Conservation (phyloP, 2,329 filamentous ascomycete species). For the Cercospora nicotianae region DNA sequence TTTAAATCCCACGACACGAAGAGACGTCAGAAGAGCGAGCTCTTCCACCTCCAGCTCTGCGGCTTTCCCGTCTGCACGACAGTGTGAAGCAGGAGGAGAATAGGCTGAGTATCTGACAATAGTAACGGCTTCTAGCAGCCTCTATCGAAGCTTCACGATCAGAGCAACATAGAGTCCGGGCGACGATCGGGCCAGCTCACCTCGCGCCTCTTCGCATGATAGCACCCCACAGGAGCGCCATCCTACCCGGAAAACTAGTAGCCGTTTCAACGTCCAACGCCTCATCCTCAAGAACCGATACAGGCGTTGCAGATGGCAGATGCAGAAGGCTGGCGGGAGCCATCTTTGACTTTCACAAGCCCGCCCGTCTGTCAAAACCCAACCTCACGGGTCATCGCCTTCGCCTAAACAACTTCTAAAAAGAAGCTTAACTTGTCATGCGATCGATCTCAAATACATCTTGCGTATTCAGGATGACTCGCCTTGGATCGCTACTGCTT, state of each 20-base stretch:
- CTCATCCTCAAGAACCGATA: neutral
- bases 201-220: neutral
- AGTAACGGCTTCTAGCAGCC: neutral
- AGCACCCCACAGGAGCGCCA: neutral
- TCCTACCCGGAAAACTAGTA: neutral
- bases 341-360: conserved; percentile 4
- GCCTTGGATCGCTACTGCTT: neutral
- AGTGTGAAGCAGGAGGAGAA: neutral
- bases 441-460: conserved; percentile 14
- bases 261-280: neutral
- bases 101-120: neutral
- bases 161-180: conserved; percentile 4
- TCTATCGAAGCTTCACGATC: conserved; percentile 9
- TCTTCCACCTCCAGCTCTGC: neutral
- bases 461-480: neutral
- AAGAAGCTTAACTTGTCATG: conserved; percentile 19
- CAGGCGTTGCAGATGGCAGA: neutral
- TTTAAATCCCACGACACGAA: neutral
- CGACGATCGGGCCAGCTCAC: neutral
- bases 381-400: conserved; percentile 4
- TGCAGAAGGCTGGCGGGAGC: conserved; percentile 6
- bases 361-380: conserved; percentile 8
- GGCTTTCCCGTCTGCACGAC: neutral
- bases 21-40: neutral
- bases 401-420: conserved; percentile 14